A percentile compares a stretch with the other conserved stretches of the same genome.
These are phyloP conservation scores for Ilyonectria sp. DNA, from an alignment of 2,329 filamentous ascomycete species.

Conservation along the genomic window DNA sequence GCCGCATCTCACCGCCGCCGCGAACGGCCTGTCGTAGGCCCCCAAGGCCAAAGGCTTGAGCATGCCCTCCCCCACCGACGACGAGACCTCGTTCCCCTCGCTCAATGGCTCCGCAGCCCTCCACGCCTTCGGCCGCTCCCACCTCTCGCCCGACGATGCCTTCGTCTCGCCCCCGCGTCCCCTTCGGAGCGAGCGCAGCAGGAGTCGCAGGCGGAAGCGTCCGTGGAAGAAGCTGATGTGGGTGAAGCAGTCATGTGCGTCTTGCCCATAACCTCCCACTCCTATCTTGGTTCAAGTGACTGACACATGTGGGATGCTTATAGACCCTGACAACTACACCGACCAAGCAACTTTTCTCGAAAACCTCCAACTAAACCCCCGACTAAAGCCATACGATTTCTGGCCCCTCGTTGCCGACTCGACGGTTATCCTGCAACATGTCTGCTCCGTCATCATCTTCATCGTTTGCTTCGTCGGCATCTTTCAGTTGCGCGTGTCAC, in stretches of 20 bases:
- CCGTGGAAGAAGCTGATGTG: constrained; percentile 97
- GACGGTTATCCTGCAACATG: constrained; percentile 96
- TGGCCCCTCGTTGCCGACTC: constrained; percentile 97
- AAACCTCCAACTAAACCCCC: constrained; percentile 93
- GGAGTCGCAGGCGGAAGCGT: constrained; percentile 78
- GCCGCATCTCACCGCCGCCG: constrained; percentile 1
- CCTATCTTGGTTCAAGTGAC: not conserved
- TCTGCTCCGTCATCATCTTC: constrained; percentile 95
- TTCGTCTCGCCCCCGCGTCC: constrained; percentile 77
- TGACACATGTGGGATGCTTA: constrained; percentile 20
- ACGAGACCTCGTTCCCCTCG: constrained; percentile 55
- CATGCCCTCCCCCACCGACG: constrained; percentile 58
- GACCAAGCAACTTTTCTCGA: constrained; percentile 97
- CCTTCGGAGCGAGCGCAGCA: constrained; percentile 70
- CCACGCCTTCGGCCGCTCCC: constrained; percentile 69
- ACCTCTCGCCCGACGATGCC: constrained; percentile 88
- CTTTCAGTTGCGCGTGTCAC: constrained; percentile 87
- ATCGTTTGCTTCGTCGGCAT: constrained; percentile 95
- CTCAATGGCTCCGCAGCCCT: constrained; percentile 50
- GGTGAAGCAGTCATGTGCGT: constrained; percentile 87
- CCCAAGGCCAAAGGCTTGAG: constrained; percentile 24
- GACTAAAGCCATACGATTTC: constrained; percentile 95
- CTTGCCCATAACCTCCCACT: not conserved
- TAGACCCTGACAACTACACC: constrained; percentile 98
- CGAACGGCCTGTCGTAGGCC: constrained; percentile 8